Evolutionary conservation across 805 yeast genomes (phyloP).

Genomic region (Tetrapisispora namnaoensis): DNA sequence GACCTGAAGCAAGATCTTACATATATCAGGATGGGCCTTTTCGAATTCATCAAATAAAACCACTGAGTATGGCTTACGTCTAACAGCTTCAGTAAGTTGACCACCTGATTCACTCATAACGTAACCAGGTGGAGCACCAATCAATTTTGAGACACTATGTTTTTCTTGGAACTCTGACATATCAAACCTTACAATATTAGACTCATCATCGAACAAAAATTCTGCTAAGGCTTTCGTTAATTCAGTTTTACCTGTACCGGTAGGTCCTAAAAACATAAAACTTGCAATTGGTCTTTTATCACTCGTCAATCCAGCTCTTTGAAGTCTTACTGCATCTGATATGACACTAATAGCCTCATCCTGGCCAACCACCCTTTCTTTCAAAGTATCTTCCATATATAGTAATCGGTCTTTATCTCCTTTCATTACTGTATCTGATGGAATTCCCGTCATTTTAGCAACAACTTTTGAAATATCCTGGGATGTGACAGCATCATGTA

Average conservation of each 20-base stretch:
- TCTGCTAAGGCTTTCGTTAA: constrained; percentile 87
- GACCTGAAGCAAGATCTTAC: constrained; percentile 82
- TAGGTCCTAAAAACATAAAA: constrained; percentile 94
- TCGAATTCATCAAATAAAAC: constrained; percentile 93
- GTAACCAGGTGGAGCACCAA: constrained; percentile 98
- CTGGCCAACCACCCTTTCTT: constrained; percentile 82
- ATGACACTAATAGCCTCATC: constrained; percentile 88
- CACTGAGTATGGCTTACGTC: constrained; percentile 90
- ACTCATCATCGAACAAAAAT: constrained; percentile 81
- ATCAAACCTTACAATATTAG: constrained; percentile 82
- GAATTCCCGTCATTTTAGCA: constrained; percentile 92
- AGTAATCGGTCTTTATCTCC: constrained; percentile 89
- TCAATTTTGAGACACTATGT: constrained; percentile 79
- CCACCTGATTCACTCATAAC: constrained; percentile 92
- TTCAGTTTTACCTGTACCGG: constrained; percentile 98
- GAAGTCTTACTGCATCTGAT: constrained; percentile 89
- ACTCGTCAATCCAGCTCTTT: constrained; percentile 91
- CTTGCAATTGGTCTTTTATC: constrained; percentile 94
- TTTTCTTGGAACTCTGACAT: constrained; percentile 98
- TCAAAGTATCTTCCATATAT: constrained; percentile 74
- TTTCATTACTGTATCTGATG: constrained; percentile 79
- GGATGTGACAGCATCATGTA: constrained; percentile 85
- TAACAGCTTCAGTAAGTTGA: constrained; percentile 90
- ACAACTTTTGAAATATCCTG: constrained; percentile 91
- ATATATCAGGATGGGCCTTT: constrained; percentile 93